phyloP scores from a whole-genome alignment of 176 grass and related monocot genomes.

The Rhynchospora tenuis region DNA sequence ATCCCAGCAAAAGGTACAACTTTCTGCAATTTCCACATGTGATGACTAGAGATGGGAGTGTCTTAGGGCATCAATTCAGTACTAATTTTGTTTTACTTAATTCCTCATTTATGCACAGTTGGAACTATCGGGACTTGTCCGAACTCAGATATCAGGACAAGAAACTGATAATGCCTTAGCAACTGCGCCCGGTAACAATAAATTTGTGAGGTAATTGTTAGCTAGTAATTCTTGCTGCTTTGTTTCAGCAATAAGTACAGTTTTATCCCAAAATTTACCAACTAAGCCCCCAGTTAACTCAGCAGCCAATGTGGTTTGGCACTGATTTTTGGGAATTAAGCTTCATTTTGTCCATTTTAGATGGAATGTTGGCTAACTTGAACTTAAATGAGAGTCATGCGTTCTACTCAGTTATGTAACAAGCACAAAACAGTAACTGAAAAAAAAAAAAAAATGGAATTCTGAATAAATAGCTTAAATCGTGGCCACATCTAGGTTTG shows the following conservation, averaged over 20 bases:
- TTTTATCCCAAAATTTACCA: neutral
- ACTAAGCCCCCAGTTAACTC: neutral
- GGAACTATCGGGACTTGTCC: conserved; percentile 52
- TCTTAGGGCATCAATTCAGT: neutral
- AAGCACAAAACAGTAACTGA: neutral
- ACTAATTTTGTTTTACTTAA: conserved; percentile 24
- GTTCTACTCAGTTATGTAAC: neutral
- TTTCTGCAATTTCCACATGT: conserved; percentile 8
- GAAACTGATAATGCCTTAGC: conserved; percentile 37
- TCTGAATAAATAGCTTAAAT: neutral
- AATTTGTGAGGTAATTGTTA: conserved; percentile 44
- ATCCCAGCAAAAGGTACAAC: conserved; percentile 59
- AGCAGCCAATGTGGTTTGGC: neutral
- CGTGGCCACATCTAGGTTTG: neutral
- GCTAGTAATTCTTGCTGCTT: neutral
- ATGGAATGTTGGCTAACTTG: neutral
- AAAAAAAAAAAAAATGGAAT: neutral
- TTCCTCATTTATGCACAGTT: conserved; percentile 53
- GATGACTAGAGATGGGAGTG: neutral
- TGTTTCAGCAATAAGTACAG: neutral
- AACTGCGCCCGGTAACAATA: conserved; percentile 34
- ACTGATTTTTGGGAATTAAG: neutral
- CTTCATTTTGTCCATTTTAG: neutral
- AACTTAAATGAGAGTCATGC: neutral
- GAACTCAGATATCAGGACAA: conserved; percentile 74